Base-by-base conservation (phyloP, 2,329 filamentous ascomycete species). In the Pseudophaeomoniella oleicola region DNA sequence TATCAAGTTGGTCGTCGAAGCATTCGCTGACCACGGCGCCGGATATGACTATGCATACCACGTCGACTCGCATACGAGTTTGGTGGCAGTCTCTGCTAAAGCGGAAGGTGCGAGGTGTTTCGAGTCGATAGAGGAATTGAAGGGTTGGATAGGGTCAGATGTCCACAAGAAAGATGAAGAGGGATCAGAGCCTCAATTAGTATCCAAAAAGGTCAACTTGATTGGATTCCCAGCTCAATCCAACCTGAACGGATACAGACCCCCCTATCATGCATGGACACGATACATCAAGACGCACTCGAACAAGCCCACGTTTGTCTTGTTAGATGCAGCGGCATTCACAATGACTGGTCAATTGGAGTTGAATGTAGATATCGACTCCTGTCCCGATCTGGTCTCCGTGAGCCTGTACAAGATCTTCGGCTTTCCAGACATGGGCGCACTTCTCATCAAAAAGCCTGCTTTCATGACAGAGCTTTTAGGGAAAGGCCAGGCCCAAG, bases 361-460 rank as follows among this genome's bases (percentile, higher is more conserved):
- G 49, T 62, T 96, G 2, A 65, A 72, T 38, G n/a, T n/a, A n/a
- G 60, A 81, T 45, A 47, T 67, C 0, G 60, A 64, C 0, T 52
- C 59, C 1, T 75, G 80, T 0, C 82, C 88, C 1, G 88, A 96
- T 54, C 94, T 96, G 46, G 79, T 75, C 0, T 81, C 84, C 0
- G 51, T 96, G 30, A 94, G 87, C 55, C 76, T 96, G 44, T 92
- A 94, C 62, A 98, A 96, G 56, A 87, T 94, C n/a, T 96, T 96
- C 55, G 88, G 90, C 1, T 94, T 94, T 45, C 88, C 88, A 0
- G 84, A 96, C 52, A 64, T 96, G 2, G 88, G 88, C 2, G 86
- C 78, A 1, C 60, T 98, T 39, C 75, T 96, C 17, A 75, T 96
- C 11, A 75, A 81, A 30, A 86, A 83, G 46, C 67, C 72, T 19